Percentiles rank a stretch among this genome's conserved stretches.
Evolutionary conservation across 106 monocot species (phyloP).

Genomic region (Allium cepa): DNA sequence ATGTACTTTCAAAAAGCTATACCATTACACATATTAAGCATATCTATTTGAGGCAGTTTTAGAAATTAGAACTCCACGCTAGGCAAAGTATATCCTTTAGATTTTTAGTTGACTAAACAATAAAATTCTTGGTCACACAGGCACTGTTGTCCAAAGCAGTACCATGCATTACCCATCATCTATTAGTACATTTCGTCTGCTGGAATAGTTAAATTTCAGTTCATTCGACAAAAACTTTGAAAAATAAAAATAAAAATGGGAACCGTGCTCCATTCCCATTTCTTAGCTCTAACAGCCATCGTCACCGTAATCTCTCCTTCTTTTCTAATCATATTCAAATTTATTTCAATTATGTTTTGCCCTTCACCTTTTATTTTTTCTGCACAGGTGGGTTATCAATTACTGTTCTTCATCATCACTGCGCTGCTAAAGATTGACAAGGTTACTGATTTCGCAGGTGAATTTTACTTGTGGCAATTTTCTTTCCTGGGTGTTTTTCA

Average conservation of each 20-base stretch:
- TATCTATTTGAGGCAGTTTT: too few species aligned
- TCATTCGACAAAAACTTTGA: neutral
- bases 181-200: neutral
- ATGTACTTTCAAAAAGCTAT: too few species aligned
- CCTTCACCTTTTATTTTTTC: neutral
- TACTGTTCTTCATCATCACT: slow-evolving; percentile 82
- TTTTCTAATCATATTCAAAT: neutral
- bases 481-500: neutral
- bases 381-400: slow-evolving; percentile 71
- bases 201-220: too few species aligned
- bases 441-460: slow-evolving; percentile 96
- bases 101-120: too few species aligned
- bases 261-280: slow-evolving; percentile 69
- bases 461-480: neutral
- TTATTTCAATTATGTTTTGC: neutral
- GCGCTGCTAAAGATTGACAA: slow-evolving; percentile 86
- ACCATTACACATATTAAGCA: too few species aligned
- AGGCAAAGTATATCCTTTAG: too few species aligned
- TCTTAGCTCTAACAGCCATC: slow-evolving; percentile 79
- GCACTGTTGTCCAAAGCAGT: too few species aligned
- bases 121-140: too few species aligned
- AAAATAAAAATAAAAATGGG: slow-evolving; percentile 31
- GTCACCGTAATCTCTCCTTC: slow-evolving; percentile 47
- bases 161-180: too few species aligned
- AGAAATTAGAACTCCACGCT: too few species aligned